A percentile compares a stretch with the other conserved stretches of the same genome.
Conservation (phyloP, 2,329 filamentous ascomycete genomes). For the Dactylellina drechsleri region DNA sequence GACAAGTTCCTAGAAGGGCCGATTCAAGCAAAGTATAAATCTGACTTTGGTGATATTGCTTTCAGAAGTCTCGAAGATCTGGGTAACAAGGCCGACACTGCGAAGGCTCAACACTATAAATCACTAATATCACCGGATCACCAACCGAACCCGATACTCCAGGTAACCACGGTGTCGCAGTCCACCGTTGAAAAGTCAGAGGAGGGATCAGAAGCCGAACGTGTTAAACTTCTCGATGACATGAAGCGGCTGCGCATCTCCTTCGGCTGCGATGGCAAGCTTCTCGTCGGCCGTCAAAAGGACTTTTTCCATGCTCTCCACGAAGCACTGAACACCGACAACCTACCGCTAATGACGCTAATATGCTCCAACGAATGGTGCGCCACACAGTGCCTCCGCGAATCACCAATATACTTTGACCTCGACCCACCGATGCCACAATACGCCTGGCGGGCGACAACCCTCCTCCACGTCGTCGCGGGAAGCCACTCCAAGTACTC, state of each 20-base stretch:
- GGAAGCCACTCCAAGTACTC: conserved; percentile 49
- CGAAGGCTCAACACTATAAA: conserved; percentile 35
- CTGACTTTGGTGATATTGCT: conserved; percentile 38
- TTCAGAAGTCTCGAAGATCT: conserved; percentile 40
- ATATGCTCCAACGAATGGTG: conserved; percentile 50
- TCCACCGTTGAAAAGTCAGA: background rate
- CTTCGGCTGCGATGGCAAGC: conserved; percentile 43
- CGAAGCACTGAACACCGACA: conserved; percentile 32
- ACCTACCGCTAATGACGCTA: conserved; percentile 45
- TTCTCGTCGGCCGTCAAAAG: conserved; percentile 42
- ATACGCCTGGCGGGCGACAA: conserved; percentile 51
- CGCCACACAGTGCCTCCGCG: conserved; percentile 30
- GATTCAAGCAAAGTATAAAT: conserved; percentile 29
- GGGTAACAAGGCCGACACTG: conserved; percentile 22
- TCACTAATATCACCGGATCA: conserved; percentile 31
- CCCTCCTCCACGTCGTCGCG: conserved; percentile 45
- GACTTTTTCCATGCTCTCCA: conserved; percentile 46
- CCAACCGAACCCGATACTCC: conserved; percentile 33
- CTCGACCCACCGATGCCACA: conserved; percentile 52
- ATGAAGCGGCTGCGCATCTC: conserved; percentile 40
- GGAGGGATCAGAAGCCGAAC: conserved; percentile 27
- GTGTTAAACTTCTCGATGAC: conserved; percentile 16
- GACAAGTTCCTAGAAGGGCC: conserved; percentile 28
- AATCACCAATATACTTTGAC: conserved; percentile 46
- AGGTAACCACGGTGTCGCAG: conserved; percentile 36